phyloP scores from a whole-genome alignment of 116 monocot genomes.

The Posidonia oceanica region DNA sequence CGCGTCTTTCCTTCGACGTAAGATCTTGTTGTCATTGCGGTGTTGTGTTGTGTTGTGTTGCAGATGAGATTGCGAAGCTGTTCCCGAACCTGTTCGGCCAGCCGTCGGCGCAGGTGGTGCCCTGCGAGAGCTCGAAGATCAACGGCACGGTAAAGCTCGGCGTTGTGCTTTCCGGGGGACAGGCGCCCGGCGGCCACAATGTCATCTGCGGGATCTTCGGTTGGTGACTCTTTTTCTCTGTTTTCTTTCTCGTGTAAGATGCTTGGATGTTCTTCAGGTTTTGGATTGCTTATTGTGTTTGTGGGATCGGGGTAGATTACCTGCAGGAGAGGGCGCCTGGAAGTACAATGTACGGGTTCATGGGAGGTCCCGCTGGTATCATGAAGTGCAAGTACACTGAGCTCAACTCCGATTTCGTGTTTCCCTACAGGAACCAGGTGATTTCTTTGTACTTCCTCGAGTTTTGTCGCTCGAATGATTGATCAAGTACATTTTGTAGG shows the following conservation, averaged over 20 bases:
- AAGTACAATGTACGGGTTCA: conserved; percentile 76
- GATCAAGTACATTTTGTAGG: too few species aligned
- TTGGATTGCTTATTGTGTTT: conserved; percentile 3
- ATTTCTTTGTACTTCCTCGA: too few species aligned
- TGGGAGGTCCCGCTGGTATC: conserved; percentile 92
- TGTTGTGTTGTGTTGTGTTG: conserved; percentile 2
- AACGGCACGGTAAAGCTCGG: conserved; percentile 56
- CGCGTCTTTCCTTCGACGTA: neutral
- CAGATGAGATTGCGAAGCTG: conserved; percentile 92
- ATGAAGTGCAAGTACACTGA: conserved; percentile 93
- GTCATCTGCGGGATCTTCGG: conserved; percentile 93
- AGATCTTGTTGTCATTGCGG: conserved; percentile 1
- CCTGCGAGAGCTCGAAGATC: conserved; percentile 18
- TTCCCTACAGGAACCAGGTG: conserved; percentile 95
- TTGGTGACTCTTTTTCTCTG: conserved; percentile 8
- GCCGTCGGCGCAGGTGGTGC: conserved; percentile 70
- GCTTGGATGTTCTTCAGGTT: neutral
- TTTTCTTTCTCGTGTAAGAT: conserved; percentile 4
- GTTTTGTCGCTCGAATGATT: too few species aligned
- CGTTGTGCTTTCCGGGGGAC: conserved; percentile 94
- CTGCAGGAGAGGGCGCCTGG: conserved; percentile 66
- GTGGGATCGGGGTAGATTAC: conserved; percentile 39
- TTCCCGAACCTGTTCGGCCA: conserved; percentile 81
- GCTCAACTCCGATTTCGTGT: conserved; percentile 72
- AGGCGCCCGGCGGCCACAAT: conserved; percentile 97